These are phyloP conservation scores for Sporothrix pseudoabietina DNA, from an alignment of 2,329 filamentous ascomycete genomes.

Conservation along the genomic window DNA sequence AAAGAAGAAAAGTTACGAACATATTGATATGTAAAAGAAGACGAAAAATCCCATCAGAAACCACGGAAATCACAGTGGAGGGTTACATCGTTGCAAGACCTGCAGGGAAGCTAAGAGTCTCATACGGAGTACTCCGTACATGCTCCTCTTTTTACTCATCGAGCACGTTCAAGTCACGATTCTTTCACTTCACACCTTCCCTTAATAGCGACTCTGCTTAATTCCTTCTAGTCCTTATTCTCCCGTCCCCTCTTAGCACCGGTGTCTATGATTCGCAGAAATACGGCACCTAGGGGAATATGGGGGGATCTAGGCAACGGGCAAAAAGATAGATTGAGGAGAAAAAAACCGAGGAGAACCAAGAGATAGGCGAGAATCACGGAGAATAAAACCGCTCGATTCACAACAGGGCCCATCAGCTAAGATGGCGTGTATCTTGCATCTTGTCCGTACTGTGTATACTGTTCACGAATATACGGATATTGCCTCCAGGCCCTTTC, in stretches of 20 bases:
- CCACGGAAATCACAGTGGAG: background rate
- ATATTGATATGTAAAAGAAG: background rate
- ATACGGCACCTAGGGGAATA: background rate
- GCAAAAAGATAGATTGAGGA: background rate
- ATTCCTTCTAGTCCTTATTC: background rate
- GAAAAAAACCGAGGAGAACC: background rate
- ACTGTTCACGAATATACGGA: too few species aligned
- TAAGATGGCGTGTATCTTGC: background rate
- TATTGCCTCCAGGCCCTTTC: background rate
- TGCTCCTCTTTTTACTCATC: background rate
- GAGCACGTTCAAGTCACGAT: background rate
- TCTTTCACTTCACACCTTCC: background rate
- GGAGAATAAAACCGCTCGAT: constrained; percentile 13
- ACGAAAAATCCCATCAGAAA: background rate
- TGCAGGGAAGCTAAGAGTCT: constrained; percentile 13
- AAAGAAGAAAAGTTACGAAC: background rate
- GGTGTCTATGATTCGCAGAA: constrained; percentile 5
- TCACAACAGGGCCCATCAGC: background rate
- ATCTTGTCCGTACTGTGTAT: background rate
- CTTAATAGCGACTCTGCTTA: background rate
- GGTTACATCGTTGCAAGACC: constrained; percentile 19
- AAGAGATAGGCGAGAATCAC: background rate
- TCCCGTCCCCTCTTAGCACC: background rate
- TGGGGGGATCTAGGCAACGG: background rate
- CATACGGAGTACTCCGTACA: too few species aligned